Evolutionary conservation across 805 yeast genomes (phyloP), one percentile per base, ranked within the genome.

Genomic region (Saturnispora mendoncae): DNA sequence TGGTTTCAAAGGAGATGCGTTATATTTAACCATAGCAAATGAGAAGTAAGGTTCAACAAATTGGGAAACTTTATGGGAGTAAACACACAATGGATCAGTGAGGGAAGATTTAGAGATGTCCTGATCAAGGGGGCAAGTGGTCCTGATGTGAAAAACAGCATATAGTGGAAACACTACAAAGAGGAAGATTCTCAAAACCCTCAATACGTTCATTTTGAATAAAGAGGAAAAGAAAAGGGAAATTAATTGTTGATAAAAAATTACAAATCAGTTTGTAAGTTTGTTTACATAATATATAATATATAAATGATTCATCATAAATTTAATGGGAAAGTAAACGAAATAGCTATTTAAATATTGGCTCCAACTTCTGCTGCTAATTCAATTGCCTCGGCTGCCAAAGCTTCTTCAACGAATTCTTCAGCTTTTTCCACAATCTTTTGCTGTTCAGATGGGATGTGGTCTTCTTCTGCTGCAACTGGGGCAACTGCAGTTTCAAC

Each of bases 281-380:
- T n/a, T n/a, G 14, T 27, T 27, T 27, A 27, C 30, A 27, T n/a
- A n/a, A 27, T n/a, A 27, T n/a, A 27, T 15, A 27, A 5, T 15
- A n/a, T 27, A 27, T n/a, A 27, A 27, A 27, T n/a, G 30, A 27
- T n/a, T n/a, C n/a, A 30, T n/a, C n/a, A n/a, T n/a, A n/a, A n/a
- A n/a, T n/a, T n/a, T n/a, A n/a, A n/a, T n/a, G n/a, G n/a, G n/a
- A n/a, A n/a, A n/a, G n/a, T n/a, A n/a, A n/a, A n/a, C n/a, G n/a
- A n/a, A n/a, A n/a, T n/a, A n/a, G n/a, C n/a, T n/a, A n/a, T n/a
- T 39, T 15, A 46, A 4, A 46, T 19, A 7, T 38, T 39, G n/a
- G 38, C 28, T 12, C 45, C 50, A n/a, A 42, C 32, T 27, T 42
- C 48, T 15, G 32, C 28, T 6, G 43, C 43, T n/a, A 35, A 14